Percentiles rank a stretch among this genome's conserved stretches.
phyloP scores from a whole-genome alignment of 1,139 yeast species.

The Pichia sp. region DNA sequence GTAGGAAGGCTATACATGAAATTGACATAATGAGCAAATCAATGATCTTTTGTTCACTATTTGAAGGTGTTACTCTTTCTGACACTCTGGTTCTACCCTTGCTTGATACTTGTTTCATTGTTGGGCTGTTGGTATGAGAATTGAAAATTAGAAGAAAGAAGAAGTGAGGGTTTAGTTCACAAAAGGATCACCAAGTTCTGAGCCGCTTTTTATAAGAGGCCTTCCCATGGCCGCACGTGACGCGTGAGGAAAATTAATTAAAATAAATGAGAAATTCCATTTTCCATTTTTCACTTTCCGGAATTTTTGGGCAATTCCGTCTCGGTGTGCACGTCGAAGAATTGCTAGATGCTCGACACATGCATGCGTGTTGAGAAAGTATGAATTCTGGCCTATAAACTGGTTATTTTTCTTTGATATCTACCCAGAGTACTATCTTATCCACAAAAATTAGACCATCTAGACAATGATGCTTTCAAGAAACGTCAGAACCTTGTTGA shows the following conservation, averaged over 20 bases:
- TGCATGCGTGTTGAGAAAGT: too few species aligned
- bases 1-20: slow-evolving; percentile 50
- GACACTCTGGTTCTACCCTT: slow-evolving; percentile 18
- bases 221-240: too few species aligned
- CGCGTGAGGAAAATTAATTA: background rate
- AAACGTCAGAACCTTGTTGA: slow-evolving; percentile 4
- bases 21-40: slow-evolving; percentile 43
- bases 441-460: too few species aligned
- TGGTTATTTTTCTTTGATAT: background rate
- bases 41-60: slow-evolving; percentile 38
- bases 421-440: too few species aligned
- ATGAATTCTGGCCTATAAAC: background rate
- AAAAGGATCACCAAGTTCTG: too few species aligned
- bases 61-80: slow-evolving; percentile 21
- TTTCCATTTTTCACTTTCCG: background rate
- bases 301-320: background rate
- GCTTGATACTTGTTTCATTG: background rate
- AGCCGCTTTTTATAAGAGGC: too few species aligned
- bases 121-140: background rate
- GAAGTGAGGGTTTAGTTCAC: too few species aligned
- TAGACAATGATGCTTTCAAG: slow-evolving; percentile 14
- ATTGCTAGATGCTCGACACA: too few species aligned
- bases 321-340: background rate
- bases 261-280: background rate
- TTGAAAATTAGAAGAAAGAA: too few species aligned